Evolutionary conservation across 441 rosid species (phyloP).

Genomic region (Dalechampia spathulata): DNA sequence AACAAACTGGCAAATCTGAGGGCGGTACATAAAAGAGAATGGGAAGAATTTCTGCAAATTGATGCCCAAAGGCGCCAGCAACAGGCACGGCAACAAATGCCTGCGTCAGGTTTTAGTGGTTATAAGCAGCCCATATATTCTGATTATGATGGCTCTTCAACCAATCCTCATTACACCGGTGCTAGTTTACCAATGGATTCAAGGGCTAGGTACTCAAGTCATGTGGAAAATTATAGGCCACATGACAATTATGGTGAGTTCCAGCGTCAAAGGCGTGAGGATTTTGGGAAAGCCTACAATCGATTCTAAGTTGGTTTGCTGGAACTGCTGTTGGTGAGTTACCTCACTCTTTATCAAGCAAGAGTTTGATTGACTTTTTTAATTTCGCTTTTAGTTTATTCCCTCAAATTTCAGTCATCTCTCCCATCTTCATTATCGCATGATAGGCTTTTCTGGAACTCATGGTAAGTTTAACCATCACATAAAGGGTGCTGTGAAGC

Average conservation of each 20-base stretch:
- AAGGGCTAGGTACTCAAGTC: constrained; percentile 53
- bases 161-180: constrained; percentile 52
- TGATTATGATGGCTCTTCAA: constrained; percentile 53
- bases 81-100: constrained; percentile 50
- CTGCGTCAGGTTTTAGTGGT: constrained; percentile 49
- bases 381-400: constrained; percentile 11
- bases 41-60: constrained; percentile 73
- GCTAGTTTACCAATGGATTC: constrained; percentile 48
- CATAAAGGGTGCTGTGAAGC: neutral
- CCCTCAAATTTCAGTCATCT: neutral
- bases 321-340: constrained; percentile 55
- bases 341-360: constrained; percentile 18
- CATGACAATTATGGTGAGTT: constrained; percentile 63
- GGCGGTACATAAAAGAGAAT: constrained; percentile 56
- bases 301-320: constrained; percentile 45
- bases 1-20: constrained; percentile 60
- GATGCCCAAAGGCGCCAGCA: constrained; percentile 75
- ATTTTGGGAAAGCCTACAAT: constrained; percentile 72
- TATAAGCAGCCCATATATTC: constrained; percentile 68
- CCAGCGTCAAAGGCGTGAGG: constrained; percentile 76
- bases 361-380: neutral
- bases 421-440: neutral
- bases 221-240: constrained; percentile 60
- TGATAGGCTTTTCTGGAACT: neutral
- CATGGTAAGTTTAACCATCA: constrained; percentile 6